Percentiles rank a stretch among this genome's conserved stretches.
Evolutionary conservation across 179 eudicot species (phyloP).

Genomic region (Heliamphora pulchella): DNA sequence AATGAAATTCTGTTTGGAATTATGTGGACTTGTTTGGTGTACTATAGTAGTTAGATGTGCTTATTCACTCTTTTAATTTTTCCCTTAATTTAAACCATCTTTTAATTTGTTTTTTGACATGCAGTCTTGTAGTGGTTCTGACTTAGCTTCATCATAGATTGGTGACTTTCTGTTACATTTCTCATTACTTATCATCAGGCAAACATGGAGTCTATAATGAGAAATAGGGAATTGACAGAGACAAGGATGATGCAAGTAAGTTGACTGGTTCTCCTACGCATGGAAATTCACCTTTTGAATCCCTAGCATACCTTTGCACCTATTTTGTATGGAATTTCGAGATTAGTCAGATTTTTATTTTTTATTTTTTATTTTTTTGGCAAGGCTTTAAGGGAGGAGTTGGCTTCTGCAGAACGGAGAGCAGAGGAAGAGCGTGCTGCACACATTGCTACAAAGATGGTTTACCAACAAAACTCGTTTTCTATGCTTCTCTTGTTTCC

Average conservation of each 20-base stretch:
- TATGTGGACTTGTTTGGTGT: neutral
- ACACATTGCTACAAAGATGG: conserved; percentile 92
- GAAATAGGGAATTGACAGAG: conserved; percentile 89
- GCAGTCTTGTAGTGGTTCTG: neutral
- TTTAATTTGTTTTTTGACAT: neutral
- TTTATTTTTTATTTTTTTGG: neutral
- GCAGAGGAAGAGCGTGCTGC: conserved; percentile 96
- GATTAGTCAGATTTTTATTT: conserved; percentile 18
- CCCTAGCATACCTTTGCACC: neutral
- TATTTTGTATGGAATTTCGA: neutral
- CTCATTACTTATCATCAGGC: conserved; percentile 44
- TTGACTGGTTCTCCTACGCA: conserved; percentile 5
- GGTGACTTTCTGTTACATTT: conserved; percentile 9
- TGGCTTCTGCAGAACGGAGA: conserved; percentile 84
- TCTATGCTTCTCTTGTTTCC: neutral
- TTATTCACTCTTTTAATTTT: neutral
- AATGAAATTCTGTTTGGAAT: neutral
- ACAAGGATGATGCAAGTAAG: conserved; percentile 99
- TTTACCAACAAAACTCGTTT: conserved; percentile 11
- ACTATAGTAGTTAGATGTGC: neutral
- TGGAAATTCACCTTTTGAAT: conserved; percentile 8
- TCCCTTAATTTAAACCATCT: neutral
- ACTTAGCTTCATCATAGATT: neutral
- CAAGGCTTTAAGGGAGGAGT: conserved; percentile 91
- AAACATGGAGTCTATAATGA: conserved; percentile 88